Evolutionary conservation across 352 stramenopile genomes (phyloP).

Genomic region (Pythium brassicae): DNA sequence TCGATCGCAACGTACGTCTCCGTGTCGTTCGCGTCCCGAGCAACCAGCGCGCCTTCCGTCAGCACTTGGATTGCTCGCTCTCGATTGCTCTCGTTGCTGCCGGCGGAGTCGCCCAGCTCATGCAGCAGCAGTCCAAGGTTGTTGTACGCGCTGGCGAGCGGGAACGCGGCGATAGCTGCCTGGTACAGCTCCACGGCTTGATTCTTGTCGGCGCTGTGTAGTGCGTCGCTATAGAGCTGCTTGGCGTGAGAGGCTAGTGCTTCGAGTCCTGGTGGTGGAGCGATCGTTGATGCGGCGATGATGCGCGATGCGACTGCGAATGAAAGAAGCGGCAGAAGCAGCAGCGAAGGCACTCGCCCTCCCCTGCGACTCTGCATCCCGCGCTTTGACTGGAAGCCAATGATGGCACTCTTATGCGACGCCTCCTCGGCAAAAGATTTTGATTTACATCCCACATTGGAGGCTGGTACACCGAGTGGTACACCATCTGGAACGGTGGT

Average conservation of each 20-base stretch:
- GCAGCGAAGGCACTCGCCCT: background rate
- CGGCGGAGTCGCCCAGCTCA: conserved; percentile 1
- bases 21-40: conserved; percentile 26
- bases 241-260: conserved; percentile 7
- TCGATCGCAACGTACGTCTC: conserved; percentile 41
- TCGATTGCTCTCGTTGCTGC: conserved; percentile 1
- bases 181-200: conserved; percentile 33
- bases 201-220: conserved; percentile 11
- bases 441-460: background rate
- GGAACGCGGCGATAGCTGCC: conserved; percentile 43
- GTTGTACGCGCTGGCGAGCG: conserved; percentile 63
- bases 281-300: background rate
- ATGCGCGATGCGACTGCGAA: too few species aligned
- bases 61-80: conserved; percentile 37
- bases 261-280: background rate
- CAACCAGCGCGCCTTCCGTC: conserved; percentile 29
- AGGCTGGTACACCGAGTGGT: background rate
- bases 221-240: conserved; percentile 24
- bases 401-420: too few species aligned
- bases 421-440: background rate
- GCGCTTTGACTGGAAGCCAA: too few species aligned
- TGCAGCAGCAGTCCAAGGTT: conserved; percentile 70
- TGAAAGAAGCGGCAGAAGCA: background rate
- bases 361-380: too few species aligned
- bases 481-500: too few species aligned